A percentile compares a stretch with the other conserved stretches of the same genome.
phyloP scores from a whole-genome alignment of 1,284 basidiomycete genomes.

The Sporisorium iseilematis-ciliati region DNA sequence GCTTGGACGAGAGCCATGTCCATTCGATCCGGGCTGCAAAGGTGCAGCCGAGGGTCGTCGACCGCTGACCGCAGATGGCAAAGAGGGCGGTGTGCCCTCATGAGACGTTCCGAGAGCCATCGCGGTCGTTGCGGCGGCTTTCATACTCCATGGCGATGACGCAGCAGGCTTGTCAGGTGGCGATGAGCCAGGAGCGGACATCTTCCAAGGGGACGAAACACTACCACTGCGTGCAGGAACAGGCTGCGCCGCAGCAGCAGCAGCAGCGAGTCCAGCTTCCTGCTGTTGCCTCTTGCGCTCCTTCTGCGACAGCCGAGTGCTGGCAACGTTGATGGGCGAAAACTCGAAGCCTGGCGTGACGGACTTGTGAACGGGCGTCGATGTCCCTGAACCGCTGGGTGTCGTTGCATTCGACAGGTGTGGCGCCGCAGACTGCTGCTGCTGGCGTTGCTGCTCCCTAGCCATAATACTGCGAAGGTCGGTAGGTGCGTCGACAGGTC shows the following conservation, averaged over 20 bases:
- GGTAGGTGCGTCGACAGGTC: slow-evolving; percentile 19
- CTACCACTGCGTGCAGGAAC: slow-evolving; percentile 24
- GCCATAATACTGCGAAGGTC: slow-evolving; percentile 90
- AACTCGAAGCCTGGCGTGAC: slow-evolving; percentile 27
- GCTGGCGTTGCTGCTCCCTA: slow-evolving; percentile 66
- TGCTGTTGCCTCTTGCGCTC: slow-evolving; percentile 63
- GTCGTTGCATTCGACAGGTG: slow-evolving; percentile 29
- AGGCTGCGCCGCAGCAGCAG: slow-evolving; percentile 17
- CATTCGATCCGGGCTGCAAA: slow-evolving; percentile 15
- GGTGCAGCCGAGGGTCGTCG: slow-evolving; percentile 44
- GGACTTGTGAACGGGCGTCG: slow-evolving; percentile 33
- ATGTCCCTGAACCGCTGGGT: slow-evolving; percentile 41
- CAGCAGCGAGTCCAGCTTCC: slow-evolving; percentile 34
- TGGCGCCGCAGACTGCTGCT: slow-evolving; percentile 20
- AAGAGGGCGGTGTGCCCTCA: slow-evolving; percentile 29
- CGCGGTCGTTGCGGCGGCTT: slow-evolving; percentile 38
- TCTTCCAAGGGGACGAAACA: slow-evolving; percentile 44
- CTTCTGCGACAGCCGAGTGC: slow-evolving; percentile 61
- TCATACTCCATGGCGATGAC: slow-evolving; percentile 38
- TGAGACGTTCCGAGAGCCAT: slow-evolving; percentile 35
- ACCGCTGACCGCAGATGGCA: slow-evolving; percentile 10
- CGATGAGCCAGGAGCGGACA: slow-evolving; percentile 18
- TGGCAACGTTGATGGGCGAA: slow-evolving; percentile 44
- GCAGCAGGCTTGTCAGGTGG: slow-evolving; percentile 23
- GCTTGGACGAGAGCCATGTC: slow-evolving; percentile 15